Percentiles rank a stretch among this genome's conserved stretches.
Conservation (phyloP, 2,329 filamentous ascomycete species). For the Cercospora berteroae region DNA sequence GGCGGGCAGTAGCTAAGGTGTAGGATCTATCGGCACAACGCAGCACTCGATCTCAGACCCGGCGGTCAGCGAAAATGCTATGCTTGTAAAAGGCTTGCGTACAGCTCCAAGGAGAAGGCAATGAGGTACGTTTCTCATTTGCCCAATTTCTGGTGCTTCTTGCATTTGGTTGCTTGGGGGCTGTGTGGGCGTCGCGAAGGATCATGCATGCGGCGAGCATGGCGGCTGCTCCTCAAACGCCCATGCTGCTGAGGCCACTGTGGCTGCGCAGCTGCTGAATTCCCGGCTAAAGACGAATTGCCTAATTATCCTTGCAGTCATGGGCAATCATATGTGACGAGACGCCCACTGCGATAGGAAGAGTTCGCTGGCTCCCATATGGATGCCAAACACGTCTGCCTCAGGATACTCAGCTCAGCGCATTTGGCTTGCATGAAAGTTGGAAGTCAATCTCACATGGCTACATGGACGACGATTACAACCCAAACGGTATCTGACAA, state of each 20-base stretch:
- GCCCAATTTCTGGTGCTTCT: not conserved
- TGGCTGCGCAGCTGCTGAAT: not conserved
- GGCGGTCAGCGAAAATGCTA: not conserved
- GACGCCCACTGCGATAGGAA: not conserved
- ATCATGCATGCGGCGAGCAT: no score
- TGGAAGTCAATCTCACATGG: not conserved
- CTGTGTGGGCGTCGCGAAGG: not conserved
- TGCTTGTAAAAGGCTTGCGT: not conserved
- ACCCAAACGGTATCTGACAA: not conserved
- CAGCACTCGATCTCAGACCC: not conserved
- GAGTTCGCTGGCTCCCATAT: not conserved
- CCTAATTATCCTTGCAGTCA: not conserved
- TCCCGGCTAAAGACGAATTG: not conserved
- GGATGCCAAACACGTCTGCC: not conserved
- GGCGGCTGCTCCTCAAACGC: no score
- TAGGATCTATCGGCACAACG: not conserved
- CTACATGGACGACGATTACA: not conserved
- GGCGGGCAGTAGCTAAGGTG: not conserved
- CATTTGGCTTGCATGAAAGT: not conserved
- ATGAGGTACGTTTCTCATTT: not conserved
- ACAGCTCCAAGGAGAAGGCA: not conserved
- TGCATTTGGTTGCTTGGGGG: not conserved
- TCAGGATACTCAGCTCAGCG: not conserved
- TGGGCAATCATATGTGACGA: not conserved
- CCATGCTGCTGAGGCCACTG: no score